Evolutionary conservation across 495 filamentous ascomycete genomes (phyloP), one percentile per base, ranked within the genome.

Genomic region (Venustampulla echinocandica): DNA sequence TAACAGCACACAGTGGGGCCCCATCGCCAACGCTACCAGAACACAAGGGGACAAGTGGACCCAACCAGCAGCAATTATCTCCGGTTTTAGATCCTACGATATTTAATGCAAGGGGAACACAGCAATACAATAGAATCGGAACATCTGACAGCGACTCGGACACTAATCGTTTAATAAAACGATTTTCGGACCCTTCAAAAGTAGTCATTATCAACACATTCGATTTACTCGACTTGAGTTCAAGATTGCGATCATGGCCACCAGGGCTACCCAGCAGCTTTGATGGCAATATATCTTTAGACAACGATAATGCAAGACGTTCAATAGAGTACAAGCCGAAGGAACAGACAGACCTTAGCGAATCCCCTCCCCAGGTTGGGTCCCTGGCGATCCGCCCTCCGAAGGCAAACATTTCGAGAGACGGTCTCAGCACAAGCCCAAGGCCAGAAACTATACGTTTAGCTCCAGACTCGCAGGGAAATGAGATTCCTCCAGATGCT

Each of bases 401-500:
- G 14, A 46, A 21, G 17, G 35, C 27, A 10, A 25, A 21, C 20
- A 10, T 13, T 11, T 46, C 42, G 4, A 24, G 14, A 9, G 25
- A 49, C 9, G 13, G 17, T 7, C 44, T 51, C 25, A 24, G 44
- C 30, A 51, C 46, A 23, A 57, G 50, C 30, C 51, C 51, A 30
- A 4, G 25, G 4, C 44, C 50, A 20, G 47, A 54, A 13, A 4
- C 27, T 1, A 13, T 38, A 3, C 41, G 44, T 5, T 54, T 76
- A 0, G 70, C 63, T 1, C 74, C 73, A 1, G 77, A 80, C 44
- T 64, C 67, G 27, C 59, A 64, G 11, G 76, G 75, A 11, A 69
- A 73, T 25, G 77, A 76, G 25, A 84, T 87, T 24, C 79, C 80
- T 0, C 63, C 75, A 3, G 74, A 80, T 33, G 82, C 81, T 0